Conservation (phyloP, 2,329 filamentous ascomycete species). For the Cladorrhinum sp. region DNA sequence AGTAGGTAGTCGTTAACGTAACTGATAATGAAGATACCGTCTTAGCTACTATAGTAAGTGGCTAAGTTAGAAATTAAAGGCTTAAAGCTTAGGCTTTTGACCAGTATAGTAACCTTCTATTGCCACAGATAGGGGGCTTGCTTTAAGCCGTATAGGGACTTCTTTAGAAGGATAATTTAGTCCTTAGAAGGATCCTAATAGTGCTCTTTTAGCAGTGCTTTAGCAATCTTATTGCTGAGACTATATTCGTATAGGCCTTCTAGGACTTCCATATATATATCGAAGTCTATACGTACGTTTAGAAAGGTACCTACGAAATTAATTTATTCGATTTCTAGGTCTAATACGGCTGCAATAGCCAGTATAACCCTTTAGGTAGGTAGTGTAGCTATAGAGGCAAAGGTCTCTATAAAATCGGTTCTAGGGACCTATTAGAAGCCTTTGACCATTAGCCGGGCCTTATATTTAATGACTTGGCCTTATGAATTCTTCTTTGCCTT, state of each 20-base stretch:
- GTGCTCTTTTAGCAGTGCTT: not conserved
- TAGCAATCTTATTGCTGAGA: not conserved
- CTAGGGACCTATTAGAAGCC: not conserved
- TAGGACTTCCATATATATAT: not conserved
- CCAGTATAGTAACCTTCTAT: too few species aligned
- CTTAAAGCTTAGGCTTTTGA: too few species aligned
- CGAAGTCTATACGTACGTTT: not conserved
- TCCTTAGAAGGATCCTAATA: too few species aligned
- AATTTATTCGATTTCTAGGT: not conserved
- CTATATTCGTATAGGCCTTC: not conserved
- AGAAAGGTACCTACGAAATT: not conserved
- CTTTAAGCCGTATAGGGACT: too few species aligned
- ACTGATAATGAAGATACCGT: not conserved
- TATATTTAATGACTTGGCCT: not conserved
- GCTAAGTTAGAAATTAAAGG: too few species aligned
- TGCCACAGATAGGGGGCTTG: too few species aligned
- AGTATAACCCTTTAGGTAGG: not conserved
- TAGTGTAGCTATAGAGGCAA: too few species aligned
- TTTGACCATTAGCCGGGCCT: not conserved
- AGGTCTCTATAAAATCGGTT: not conserved
- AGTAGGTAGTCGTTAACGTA: not conserved
- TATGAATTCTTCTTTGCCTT: not conserved
- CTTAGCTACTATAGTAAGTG: too few species aligned
- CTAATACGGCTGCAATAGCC: not conserved
- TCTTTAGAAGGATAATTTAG: too few species aligned